These are phyloP conservation scores for Creolimax fragrantissima DNA, from an alignment of 78 protist species.

Conservation along the genomic window DNA sequence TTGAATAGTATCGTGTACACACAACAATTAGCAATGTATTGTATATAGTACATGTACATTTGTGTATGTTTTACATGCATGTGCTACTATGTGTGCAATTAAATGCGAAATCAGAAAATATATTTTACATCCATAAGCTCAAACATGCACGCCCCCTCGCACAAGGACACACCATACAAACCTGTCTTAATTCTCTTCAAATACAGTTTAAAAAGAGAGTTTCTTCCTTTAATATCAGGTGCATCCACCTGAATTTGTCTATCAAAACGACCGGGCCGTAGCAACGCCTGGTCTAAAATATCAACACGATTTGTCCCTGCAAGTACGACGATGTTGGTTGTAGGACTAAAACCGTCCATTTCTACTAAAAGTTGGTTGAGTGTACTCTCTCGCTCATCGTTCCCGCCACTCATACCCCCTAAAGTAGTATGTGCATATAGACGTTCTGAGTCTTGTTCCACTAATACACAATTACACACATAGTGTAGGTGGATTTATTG, in stretches of 20 bases:
- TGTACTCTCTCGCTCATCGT: constrained; percentile 93
- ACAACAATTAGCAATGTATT: too few species aligned
- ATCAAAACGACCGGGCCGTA: constrained; percentile 95
- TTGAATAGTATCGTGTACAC: too few species aligned
- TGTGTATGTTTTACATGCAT: too few species aligned
- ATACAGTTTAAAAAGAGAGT: constrained; percentile 56
- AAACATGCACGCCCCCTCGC: background rate
- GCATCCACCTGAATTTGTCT: constrained; percentile 66
- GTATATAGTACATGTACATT: too few species aligned
- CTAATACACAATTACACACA: too few species aligned
- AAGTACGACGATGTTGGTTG: background rate
- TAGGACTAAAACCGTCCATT: constrained; percentile 85
- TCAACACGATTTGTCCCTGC: background rate
- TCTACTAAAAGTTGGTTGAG: constrained; percentile 95
- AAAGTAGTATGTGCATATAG: too few species aligned
- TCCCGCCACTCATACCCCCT: constrained; percentile 24
- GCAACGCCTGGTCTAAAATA: constrained; percentile 59
- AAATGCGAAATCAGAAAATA: too few species aligned
- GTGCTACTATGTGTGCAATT: too few species aligned
- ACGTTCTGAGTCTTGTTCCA: too few species aligned
- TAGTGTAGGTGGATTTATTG: too few species aligned
- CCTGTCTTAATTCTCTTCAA: constrained; percentile 35
- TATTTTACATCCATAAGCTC: background rate
- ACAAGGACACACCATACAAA: background rate
- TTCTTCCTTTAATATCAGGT: constrained; percentile 80